phyloP scores from a whole-genome alignment of 306 rosid genomes.

The Vigna reflexopilosa region DNA sequence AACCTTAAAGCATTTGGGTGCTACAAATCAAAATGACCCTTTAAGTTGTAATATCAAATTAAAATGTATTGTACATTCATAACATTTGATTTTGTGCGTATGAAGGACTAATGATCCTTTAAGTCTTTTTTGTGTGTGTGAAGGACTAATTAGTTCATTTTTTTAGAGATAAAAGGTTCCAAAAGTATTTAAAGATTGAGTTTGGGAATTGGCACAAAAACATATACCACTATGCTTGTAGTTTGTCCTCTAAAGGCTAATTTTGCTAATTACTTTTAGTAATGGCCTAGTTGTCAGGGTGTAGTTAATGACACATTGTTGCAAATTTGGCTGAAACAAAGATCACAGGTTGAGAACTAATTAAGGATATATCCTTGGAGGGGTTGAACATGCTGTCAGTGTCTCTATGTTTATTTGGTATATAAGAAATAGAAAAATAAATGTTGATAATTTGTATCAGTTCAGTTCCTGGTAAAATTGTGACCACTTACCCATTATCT shows the following conservation, averaged over 20 bases:
- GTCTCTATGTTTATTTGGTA: not conserved
- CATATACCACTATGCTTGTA: not conserved
- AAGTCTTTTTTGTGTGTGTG: too few relatives aligned
- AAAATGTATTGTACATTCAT: not conserved
- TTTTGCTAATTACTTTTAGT: not conserved
- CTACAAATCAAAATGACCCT: not conserved
- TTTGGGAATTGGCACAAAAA: not conserved
- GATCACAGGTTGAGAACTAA: not conserved
- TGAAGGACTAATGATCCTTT: not conserved
- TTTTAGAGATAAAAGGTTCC: not conserved
- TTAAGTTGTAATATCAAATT: not conserved
- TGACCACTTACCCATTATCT: not conserved
- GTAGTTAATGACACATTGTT: not conserved
- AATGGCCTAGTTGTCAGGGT: not conserved
- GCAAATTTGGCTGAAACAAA: conserved; percentile 6
- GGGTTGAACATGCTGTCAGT: not conserved
- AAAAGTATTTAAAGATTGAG: too few relatives aligned
- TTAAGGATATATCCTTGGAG: conserved; percentile 1
- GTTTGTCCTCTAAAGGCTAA: not conserved
- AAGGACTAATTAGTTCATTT: not conserved
- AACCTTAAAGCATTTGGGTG: not conserved
- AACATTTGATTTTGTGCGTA: not conserved
- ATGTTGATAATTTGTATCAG: not conserved
- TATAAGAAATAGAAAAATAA: not conserved
- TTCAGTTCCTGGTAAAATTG: not conserved